Percentiles rank a stretch among this genome's conserved stretches.
Conservation (phyloP, 139 green algal genomes). For the Picochlorum sp. region DNA sequence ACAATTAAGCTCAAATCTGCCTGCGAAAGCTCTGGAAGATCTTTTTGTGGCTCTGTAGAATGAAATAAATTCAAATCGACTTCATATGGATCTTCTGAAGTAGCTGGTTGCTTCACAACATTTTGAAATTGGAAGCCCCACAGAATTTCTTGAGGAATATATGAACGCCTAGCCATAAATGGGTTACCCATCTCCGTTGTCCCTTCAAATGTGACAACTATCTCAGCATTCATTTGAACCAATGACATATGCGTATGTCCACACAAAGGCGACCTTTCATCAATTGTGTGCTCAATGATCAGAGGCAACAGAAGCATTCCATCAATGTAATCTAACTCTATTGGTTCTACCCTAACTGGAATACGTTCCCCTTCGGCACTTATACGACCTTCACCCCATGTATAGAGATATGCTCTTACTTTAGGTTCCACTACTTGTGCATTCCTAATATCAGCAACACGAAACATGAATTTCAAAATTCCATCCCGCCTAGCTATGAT, state of each 20-base stretch:
- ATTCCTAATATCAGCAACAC: conserved; percentile 66
- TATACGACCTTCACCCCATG: conserved; percentile 48
- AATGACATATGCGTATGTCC: conserved; percentile 59
- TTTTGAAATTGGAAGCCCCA: conserved; percentile 59
- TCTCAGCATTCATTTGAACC: conserved; percentile 47
- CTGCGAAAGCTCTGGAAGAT: conserved; percentile 32
- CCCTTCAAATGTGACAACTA: conserved; percentile 76
- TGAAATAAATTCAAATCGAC: conserved; percentile 69
- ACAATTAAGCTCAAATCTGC: conserved; percentile 37
- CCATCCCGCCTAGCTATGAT: conserved; percentile 67
- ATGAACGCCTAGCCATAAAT: conserved; percentile 70
- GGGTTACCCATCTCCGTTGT: conserved; percentile 46
- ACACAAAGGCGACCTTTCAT: conserved; percentile 68
- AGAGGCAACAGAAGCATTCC: conserved; percentile 69
- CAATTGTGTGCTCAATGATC: conserved; percentile 74
- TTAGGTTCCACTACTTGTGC: conserved; percentile 19
- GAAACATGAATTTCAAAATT: conserved; percentile 87
- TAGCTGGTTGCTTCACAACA: conserved; percentile 28
- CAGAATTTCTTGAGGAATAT: conserved; percentile 65
- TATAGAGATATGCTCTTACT: conserved; percentile 49
- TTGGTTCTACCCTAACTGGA: conserved; percentile 28
- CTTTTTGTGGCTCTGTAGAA: conserved; percentile 55
- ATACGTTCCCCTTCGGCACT: conserved; percentile 74
- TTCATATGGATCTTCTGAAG: conserved; percentile 29
- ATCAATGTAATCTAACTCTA: conserved; percentile 49